Percentiles rank a stretch among this genome's conserved stretches.
Evolutionary conservation across 2,329 filamentous ascomycete genomes (phyloP).

Genomic region (Colletotrichum costaricense): DNA sequence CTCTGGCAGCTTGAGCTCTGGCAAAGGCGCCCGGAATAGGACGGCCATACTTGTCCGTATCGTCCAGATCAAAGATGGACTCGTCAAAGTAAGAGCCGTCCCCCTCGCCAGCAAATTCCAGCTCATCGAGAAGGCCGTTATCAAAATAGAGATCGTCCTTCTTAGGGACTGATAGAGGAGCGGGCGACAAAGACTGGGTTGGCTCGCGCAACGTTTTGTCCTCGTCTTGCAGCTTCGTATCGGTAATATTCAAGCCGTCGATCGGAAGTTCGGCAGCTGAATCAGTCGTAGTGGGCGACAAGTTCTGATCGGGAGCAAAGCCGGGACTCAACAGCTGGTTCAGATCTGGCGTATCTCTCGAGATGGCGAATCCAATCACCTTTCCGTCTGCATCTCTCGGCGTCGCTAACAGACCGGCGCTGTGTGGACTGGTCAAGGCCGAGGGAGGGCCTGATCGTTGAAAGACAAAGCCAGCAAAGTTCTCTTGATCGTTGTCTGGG

Average conservation of each 20-base stretch:
- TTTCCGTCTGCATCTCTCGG: slow-evolving; percentile 67
- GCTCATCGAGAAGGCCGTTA: slow-evolving; percentile 62
- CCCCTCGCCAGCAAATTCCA: slow-evolving; percentile 60
- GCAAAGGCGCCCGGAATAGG: slow-evolving; percentile 70
- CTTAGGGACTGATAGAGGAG: background rate
- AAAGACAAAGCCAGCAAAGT: slow-evolving; percentile 70
- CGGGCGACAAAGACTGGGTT: slow-evolving; percentile 36
- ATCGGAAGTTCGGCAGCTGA: slow-evolving; percentile 55
- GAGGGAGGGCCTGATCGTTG: slow-evolving; percentile 65
- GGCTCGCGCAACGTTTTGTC: slow-evolving; percentile 37
- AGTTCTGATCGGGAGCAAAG: slow-evolving; percentile 20
- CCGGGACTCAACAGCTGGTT: slow-evolving; percentile 19
- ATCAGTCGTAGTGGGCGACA: slow-evolving; percentile 33
- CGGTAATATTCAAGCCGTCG: slow-evolving; percentile 46
- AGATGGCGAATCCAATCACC: slow-evolving; percentile 67
- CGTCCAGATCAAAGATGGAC: slow-evolving; percentile 77
- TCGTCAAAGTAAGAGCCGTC: slow-evolving; percentile 75
- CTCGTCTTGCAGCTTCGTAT: slow-evolving; percentile 20
- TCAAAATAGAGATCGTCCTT: slow-evolving; percentile 77
- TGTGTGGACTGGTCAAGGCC: slow-evolving; percentile 61
- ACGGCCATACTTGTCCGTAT: slow-evolving; percentile 71
- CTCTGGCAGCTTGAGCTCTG: slow-evolving; percentile 59
- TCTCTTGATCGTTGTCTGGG: slow-evolving; percentile 68
- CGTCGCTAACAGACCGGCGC: slow-evolving; percentile 59
- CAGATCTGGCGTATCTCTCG: slow-evolving; percentile 55